These are phyloP conservation scores for Dioscorea alata DNA, from an alignment of 106 monocot genomes.

Conservation along the genomic window DNA sequence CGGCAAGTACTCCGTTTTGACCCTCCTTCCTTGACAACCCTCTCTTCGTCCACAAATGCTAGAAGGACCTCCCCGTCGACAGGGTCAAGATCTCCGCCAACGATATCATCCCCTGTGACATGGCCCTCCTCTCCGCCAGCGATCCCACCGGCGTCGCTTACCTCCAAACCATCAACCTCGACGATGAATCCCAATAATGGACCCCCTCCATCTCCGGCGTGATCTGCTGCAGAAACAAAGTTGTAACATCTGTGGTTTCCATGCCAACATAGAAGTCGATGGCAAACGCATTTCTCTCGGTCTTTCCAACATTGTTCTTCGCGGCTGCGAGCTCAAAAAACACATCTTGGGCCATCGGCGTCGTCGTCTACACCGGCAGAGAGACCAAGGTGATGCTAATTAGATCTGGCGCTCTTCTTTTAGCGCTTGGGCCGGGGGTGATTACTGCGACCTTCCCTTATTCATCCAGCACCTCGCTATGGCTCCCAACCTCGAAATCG, in stretches of 20 bases:
- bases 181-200: constrained; percentile 50
- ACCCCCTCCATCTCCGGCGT: not conserved
- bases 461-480: too few species aligned
- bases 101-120: constrained; percentile 68
- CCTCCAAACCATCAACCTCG: constrained; percentile 91
- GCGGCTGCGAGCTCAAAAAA: constrained; percentile 68
- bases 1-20: constrained; percentile 73
- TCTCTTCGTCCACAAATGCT: constrained; percentile 40
- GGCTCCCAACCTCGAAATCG: too few species aligned
- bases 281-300: too few species aligned
- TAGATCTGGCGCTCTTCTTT: constrained; percentile 50
- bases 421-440: too few species aligned
- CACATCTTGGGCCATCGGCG: constrained; percentile 50
- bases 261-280: constrained; percentile 50
- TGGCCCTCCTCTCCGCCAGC: too few species aligned
- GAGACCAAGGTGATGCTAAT: constrained; percentile 78
- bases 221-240: constrained; percentile 46
- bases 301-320: constrained; percentile 46
- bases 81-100: constrained; percentile 42
- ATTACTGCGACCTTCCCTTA: too few species aligned
- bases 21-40: constrained; percentile 57
- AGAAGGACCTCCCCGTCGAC: constrained; percentile 66
- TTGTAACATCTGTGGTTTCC: constrained; percentile 63
- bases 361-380: constrained; percentile 46
- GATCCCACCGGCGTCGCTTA: too few species aligned